phyloP scores from a whole-genome alignment of 75 land plant genomes.

The Cryptomeria japonica region DNA sequence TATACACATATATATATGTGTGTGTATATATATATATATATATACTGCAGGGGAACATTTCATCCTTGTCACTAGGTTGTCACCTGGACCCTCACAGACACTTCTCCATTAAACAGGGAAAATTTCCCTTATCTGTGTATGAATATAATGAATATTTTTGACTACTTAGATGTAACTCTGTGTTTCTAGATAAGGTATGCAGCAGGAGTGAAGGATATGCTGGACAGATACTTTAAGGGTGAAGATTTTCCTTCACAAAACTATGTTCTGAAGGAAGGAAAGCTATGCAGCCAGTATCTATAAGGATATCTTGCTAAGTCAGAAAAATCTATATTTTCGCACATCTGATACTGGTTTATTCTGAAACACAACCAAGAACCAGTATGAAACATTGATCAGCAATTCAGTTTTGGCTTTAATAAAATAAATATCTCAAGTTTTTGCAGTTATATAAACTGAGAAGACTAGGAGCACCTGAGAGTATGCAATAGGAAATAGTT shows the following conservation, averaged over 20 bases:
- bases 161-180: too few species aligned
- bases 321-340: not conserved
- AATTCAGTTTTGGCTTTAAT: not conserved
- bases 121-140: too few species aligned
- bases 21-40: too few species aligned
- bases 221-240: constrained; percentile 81
- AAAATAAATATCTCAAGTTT: not conserved
- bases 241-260: constrained; percentile 74
- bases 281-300: constrained; percentile 75
- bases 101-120: too few species aligned
- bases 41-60: too few species aligned
- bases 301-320: not conserved
- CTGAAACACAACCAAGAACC: not conserved
- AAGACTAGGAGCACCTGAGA: not conserved
- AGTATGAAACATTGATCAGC: not conserved
- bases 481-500: not conserved
- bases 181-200: constrained; percentile 84
- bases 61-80: too few species aligned
- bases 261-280: constrained; percentile 91
- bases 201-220: constrained; percentile 86
- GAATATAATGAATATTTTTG: too few species aligned
- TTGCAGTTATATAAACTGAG: not conserved
- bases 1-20: too few species aligned
- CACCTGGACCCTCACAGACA: too few species aligned
- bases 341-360: not conserved